Evolutionary conservation across 2,329 filamentous ascomycete species (phyloP).

Genomic region (Ilyonectria destructans): DNA sequence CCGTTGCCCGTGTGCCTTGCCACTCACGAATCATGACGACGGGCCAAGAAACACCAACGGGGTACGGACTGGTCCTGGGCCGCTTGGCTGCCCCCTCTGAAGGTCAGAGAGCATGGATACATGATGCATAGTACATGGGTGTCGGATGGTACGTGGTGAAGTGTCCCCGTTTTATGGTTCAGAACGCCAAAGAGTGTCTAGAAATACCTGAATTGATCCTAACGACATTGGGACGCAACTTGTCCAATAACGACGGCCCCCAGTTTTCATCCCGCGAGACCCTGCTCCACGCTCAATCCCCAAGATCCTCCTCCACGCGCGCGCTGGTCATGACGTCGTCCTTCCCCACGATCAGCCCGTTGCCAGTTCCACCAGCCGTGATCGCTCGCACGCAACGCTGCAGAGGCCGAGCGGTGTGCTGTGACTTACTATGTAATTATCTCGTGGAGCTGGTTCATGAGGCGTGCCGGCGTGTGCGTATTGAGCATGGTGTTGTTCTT

Average conservation of each 20-base stretch:
- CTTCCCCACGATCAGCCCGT: constrained; percentile 43
- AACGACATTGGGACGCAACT: background rate
- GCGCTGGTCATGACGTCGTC: constrained; percentile 44
- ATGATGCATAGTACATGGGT: background rate
- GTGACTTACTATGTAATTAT: background rate
- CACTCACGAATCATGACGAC: constrained; percentile 28
- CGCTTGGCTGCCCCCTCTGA: background rate
- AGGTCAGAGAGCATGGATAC: background rate
- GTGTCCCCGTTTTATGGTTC: background rate
- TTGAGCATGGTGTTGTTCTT: constrained; percentile 12
- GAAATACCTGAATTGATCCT: constrained; percentile 11
- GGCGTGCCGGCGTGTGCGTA: constrained; percentile 10
- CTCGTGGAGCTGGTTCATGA: constrained; percentile 1
- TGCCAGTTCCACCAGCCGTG: background rate
- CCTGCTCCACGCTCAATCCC: background rate
- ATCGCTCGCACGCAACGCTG: constrained; percentile 30
- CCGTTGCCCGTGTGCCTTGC: background rate
- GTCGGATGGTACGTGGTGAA: too few relatives aligned
- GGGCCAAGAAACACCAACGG: constrained; percentile 9
- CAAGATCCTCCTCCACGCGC: constrained; percentile 14
- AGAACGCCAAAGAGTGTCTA: background rate
- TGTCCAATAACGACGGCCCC: constrained; percentile 28
- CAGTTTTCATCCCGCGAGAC: constrained; percentile 38
- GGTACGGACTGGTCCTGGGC: too few relatives aligned
- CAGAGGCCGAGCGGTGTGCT: constrained; percentile 34